These are phyloP conservation scores for Triticum monococcum DNA, from an alignment of 176 grass and related monocot genomes.

Conservation along the genomic window DNA sequence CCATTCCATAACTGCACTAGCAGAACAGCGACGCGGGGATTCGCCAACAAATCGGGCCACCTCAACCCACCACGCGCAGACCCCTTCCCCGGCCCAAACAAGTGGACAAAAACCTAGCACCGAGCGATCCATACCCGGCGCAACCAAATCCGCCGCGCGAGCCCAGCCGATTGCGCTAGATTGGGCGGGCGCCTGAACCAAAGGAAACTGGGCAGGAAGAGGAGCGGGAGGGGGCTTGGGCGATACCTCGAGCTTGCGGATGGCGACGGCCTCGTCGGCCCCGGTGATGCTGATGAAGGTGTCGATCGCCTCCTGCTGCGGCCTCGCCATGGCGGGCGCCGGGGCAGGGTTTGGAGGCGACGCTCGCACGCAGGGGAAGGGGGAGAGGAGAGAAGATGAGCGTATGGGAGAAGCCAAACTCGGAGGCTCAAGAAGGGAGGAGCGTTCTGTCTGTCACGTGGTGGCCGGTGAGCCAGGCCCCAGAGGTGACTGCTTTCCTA, in stretches of 20 bases:
- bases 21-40: not conserved
- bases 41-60: slow-evolving; percentile 31
- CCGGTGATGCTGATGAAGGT: slow-evolving; percentile 89
- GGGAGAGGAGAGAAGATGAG: not conserved
- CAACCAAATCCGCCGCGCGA: not conserved
- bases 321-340: slow-evolving; percentile 56
- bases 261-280: slow-evolving; percentile 51
- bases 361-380: not conserved
- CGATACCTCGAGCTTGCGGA: slow-evolving; percentile 79
- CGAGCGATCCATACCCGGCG: not conserved
- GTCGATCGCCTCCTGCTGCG: slow-evolving; percentile 78
- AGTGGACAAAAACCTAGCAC: not conserved
- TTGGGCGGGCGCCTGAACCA: slow-evolving; percentile 2
- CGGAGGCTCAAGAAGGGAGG: not conserved
- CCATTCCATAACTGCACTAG: slow-evolving; percentile 2
- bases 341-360: not conserved
- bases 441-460: not conserved
- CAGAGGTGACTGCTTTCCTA: not conserved
- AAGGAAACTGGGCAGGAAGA: not conserved
- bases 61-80: not conserved
- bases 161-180: not conserved
- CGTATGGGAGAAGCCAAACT: slow-evolving; percentile 8
- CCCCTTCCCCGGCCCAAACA: not conserved
- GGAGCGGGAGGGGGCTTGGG: not conserved
- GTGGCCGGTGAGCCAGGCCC: not conserved